These are phyloP conservation scores for Suhomyces terraborum DNA, from an alignment of 1,139 yeast genomes.

Conservation along the genomic window DNA sequence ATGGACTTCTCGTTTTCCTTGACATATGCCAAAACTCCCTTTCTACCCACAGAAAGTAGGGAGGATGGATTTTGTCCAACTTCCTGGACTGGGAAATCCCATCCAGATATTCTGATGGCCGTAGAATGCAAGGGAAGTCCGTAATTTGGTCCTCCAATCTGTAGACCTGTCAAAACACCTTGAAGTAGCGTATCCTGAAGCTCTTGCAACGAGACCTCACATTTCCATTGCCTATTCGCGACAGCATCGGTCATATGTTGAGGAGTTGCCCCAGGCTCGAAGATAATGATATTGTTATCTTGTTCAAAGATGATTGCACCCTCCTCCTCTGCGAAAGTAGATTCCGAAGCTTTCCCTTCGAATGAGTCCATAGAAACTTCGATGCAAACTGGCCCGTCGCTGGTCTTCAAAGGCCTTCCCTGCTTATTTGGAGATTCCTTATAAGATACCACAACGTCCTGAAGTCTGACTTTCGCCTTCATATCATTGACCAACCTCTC, in stretches of 20 bases:
- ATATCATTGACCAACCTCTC: conserved; percentile 77
- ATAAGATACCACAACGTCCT: conserved; percentile 84
- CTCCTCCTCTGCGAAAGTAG: conserved; percentile 38
- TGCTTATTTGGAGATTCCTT: conserved; percentile 64
- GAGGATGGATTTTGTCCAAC: conserved; percentile 29
- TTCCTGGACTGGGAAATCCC: conserved; percentile 59
- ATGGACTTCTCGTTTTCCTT: conserved; percentile 31
- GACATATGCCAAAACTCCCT: conserved; percentile 41
- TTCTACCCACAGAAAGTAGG: conserved; percentile 35
- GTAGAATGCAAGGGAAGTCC: conserved; percentile 68
- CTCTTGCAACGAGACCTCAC: conserved; percentile 47
- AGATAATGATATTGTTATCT: conserved; percentile 40
- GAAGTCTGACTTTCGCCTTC: conserved; percentile 78
- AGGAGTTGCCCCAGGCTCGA: conserved; percentile 35
- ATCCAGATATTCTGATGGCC: conserved; percentile 50
- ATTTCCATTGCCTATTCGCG: conserved; percentile 53
- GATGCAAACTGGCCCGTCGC: conserved; percentile 23
- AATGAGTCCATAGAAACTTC: conserved; percentile 54
- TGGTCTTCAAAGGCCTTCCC: conserved; percentile 2
- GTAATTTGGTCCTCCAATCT: conserved; percentile 71
- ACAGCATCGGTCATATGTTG: conserved; percentile 28
- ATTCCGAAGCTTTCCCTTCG: conserved; percentile 45
- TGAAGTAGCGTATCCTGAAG: conserved; percentile 56
- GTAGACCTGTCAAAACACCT: conserved; percentile 71
- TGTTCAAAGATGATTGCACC: conserved; percentile 40